Evolutionary conservation across 106 monocot species (phyloP), one percentile per base, ranked within the genome.

Genomic region (Phalaenopsis equestris): DNA sequence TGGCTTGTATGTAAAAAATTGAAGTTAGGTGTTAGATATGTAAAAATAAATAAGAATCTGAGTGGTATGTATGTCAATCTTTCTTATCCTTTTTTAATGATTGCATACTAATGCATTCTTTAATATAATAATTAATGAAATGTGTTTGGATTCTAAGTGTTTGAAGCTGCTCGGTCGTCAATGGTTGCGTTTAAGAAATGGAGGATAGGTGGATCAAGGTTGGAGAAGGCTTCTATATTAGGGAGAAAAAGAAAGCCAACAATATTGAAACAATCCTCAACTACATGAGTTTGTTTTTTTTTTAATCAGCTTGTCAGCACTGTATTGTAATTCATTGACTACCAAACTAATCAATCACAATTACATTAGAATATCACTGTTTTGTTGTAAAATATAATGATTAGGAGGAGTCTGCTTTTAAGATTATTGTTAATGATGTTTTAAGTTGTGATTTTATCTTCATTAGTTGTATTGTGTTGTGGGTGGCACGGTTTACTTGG

Each of bases 111-210:
- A 65, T 65, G 23, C 24, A 10, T 52, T 52, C 14, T 36, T 14
- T 70, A 30, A 38, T 70, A 3, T 39, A 12, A 70, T 6, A 41
- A 15, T 39, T 70, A 39, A 70, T 39, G 38, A 37, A 3, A 42
- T 18, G 14, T 23, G 1, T 49, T 14, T 49, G n/a, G 1, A 42
- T 56, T 73, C 57, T 37, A 36, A 89, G 89, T 92, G 83, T 90
- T 88, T 78, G 87, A 89, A 84, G 88, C 92, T 81, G 89, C 88
- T 83, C 83, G 83, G 36, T 86, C 83, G 7, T 92, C 92, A 56
- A 90, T 90, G 90, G 84, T 70, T 14, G 84, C 88, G 39, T 85
- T 88, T 75, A 89, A 88, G 83, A 92, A 90, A 72, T 92, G 92
- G 92, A 83, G 87, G 15, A 70, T 78, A 14, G 86, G 90, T 6